Conservation (phyloP, 345 rosid genomes). For the Gossypium turneri region DNA sequence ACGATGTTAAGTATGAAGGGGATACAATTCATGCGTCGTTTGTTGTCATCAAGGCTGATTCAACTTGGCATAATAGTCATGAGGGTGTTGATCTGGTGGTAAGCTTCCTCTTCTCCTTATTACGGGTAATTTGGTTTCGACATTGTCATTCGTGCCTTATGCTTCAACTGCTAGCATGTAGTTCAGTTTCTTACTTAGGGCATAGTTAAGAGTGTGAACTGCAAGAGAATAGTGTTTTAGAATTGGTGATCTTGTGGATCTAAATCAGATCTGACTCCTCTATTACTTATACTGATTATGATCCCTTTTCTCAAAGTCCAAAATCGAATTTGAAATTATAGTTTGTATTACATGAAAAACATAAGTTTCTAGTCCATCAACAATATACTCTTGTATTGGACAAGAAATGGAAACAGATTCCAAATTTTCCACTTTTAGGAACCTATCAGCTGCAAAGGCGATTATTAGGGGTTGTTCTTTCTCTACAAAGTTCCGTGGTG, state of each 20-base stretch:
- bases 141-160: neutral
- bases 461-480: neutral
- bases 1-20: slow-evolving; percentile 58
- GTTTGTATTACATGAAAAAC: neutral
- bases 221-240: neutral
- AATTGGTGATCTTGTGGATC: neutral
- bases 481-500: neutral
- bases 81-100: slow-evolving; percentile 72
- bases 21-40: slow-evolving; percentile 59
- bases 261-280: neutral
- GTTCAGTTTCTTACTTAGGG: neutral
- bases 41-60: slow-evolving; percentile 54
- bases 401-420: slow-evolving; percentile 6
- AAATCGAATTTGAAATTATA: neutral
- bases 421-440: neutral
- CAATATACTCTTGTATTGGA: neutral
- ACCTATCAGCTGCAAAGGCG: neutral
- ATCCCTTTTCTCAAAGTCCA: neutral
- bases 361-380: neutral
- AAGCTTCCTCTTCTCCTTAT: slow-evolving; percentile 16
- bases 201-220: neutral
- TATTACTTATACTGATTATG: neutral
- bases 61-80: slow-evolving; percentile 48
- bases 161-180: neutral
- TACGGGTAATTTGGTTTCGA: neutral